Conservation (phyloP, 495 filamentous ascomycete species). For the Annulohypoxylon maeteangense region DNA sequence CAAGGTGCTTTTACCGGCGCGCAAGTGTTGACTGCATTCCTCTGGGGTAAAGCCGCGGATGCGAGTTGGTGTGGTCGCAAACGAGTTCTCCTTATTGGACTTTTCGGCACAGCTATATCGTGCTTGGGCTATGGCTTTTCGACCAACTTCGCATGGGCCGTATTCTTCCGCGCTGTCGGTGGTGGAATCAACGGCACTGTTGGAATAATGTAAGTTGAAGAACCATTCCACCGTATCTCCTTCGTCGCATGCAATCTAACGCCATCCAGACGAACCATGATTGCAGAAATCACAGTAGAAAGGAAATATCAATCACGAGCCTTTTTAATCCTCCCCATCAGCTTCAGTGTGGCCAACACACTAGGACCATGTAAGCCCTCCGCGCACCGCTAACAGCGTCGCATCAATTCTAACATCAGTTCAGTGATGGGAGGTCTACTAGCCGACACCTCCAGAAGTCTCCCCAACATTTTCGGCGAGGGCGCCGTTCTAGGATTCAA, state of each 20-base stretch:
- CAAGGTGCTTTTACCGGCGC: constrained; percentile 75
- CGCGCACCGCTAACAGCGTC: background rate
- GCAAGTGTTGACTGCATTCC: constrained; percentile 78
- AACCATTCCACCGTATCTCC: background rate
- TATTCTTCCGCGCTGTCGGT: constrained; percentile 71
- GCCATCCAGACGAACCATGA: constrained; percentile 66
- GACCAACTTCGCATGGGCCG: constrained; percentile 68
- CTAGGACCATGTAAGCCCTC: constrained; percentile 64
- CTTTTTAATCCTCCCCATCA: constrained; percentile 70
- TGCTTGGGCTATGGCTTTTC: constrained; percentile 78
- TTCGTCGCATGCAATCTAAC: background rate
- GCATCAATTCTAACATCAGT: constrained; percentile 1
- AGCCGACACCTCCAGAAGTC: constrained; percentile 70
- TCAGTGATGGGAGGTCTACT: constrained; percentile 70
- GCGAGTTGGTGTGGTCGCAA: constrained; percentile 72
- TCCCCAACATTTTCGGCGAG: constrained; percentile 70
- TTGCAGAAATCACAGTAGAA: constrained; percentile 74
- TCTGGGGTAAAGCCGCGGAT: constrained; percentile 78
- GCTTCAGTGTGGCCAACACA: constrained; percentile 74
- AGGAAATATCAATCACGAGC: constrained; percentile 65
- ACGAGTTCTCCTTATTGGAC: constrained; percentile 72
- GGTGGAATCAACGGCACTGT: constrained; percentile 78
- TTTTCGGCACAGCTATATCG: constrained; percentile 70
- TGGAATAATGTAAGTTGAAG: constrained; percentile 64
- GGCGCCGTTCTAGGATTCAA: constrained; percentile 51